These are phyloP conservation scores for Musa schizocarpa DNA, from an alignment of 176 grass and related monocot species.

Conservation along the genomic window DNA sequence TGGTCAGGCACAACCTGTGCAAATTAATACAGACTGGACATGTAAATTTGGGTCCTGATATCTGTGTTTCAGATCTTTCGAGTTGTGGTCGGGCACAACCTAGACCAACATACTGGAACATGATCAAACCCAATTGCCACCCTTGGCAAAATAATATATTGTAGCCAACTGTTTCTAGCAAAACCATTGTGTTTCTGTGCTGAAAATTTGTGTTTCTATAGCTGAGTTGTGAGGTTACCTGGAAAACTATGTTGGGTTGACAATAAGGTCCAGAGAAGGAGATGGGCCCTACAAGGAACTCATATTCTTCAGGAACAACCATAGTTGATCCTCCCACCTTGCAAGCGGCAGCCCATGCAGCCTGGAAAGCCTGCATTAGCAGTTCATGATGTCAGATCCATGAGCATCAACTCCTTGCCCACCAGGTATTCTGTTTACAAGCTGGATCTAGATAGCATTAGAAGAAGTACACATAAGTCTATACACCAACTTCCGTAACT, in stretches of 20 bases:
- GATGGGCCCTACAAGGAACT: constrained; percentile 89
- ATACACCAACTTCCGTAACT: not conserved
- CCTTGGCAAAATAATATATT: no score
- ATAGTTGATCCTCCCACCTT: constrained; percentile 68
- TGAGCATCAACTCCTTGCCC: constrained; percentile 9
- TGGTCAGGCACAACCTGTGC: no score
- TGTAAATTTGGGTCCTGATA: no score
- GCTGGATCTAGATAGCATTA: constrained; percentile 2
- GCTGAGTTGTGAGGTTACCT: constrained; percentile 31
- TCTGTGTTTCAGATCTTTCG: no score
- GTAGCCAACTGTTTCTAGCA: no score
- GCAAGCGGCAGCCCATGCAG: constrained; percentile 80
- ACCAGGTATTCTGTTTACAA: constrained; percentile 5
- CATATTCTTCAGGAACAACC: constrained; percentile 46
- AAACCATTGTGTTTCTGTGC: no score
- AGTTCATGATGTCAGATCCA: not conserved
- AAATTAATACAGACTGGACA: not conserved
- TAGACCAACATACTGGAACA: no score
- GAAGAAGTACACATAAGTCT: not conserved
- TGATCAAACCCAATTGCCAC: no score
- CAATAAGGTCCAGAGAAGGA: constrained; percentile 93
- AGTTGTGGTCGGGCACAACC: no score
- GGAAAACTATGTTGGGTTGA: constrained; percentile 86
- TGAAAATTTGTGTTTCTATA: not conserved
- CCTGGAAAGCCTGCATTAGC: constrained; percentile 66